A percentile compares a stretch with the other conserved stretches of the same genome.
Evolutionary conservation across 1,284 basidiomycete genomes (phyloP).

Genomic region (Inonotus obliquus): DNA sequence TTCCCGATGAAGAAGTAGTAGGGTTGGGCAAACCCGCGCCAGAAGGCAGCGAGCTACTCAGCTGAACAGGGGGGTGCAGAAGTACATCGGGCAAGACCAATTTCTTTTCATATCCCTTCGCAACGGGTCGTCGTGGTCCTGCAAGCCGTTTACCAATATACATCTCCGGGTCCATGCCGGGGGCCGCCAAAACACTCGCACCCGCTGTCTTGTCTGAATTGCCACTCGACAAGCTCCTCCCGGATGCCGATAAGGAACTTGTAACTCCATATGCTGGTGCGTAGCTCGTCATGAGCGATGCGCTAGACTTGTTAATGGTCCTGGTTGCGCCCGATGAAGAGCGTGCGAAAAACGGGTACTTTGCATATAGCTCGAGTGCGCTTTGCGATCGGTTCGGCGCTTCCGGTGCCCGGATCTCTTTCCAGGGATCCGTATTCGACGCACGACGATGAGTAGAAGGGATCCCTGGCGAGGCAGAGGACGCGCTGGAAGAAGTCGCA

Average conservation of each 20-base stretch:
- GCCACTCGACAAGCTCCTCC: not conserved
- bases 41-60: not conserved
- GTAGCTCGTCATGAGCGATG: constrained; percentile 1
- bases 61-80: not conserved
- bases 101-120: constrained; percentile 8
- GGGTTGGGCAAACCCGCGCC: not conserved
- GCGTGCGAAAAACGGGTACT: constrained; percentile 14
- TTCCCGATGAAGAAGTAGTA: not conserved
- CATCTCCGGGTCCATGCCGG: constrained; percentile 11
- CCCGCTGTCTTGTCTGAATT: not conserved
- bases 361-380: constrained; percentile 13
- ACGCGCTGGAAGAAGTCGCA: not conserved
- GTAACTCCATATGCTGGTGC: constrained; percentile 1
- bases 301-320: not conserved
- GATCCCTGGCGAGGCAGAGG: not conserved
- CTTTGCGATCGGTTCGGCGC: constrained; percentile 11
- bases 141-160: constrained; percentile 11
- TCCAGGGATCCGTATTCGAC: not conserved
- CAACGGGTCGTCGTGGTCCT: constrained; percentile 5
- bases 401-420: not conserved
- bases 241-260: not conserved
- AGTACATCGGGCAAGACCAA: constrained; percentile 14
- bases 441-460: constrained; percentile 5
- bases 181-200: not conserved
- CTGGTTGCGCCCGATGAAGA: not conserved